A percentile compares a stretch with the other conserved stretches of the same genome.
phyloP scores from a whole-genome alignment of 2,329 filamentous ascomycete species.

The Pyrenophora seminiperda region DNA sequence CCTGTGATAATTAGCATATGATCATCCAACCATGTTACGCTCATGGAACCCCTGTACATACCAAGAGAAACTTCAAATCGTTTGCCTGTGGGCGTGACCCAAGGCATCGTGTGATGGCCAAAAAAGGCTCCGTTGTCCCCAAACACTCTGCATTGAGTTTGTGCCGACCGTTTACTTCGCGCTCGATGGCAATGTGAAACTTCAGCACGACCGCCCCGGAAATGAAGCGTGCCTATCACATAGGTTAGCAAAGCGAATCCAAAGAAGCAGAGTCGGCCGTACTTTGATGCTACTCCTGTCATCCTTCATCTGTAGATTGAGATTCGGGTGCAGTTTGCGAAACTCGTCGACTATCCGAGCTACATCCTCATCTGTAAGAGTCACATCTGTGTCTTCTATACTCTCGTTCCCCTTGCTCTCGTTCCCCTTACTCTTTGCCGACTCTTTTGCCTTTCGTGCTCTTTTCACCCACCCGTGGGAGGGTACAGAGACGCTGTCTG shows the following conservation, averaged over 20 bases:
- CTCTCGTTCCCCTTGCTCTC: conserved; percentile 13
- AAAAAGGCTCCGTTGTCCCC: conserved; percentile 34
- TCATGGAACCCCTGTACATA: conserved; percentile 20
- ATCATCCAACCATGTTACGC: neutral
- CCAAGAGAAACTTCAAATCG: conserved; percentile 42
- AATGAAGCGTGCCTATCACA: conserved; percentile 32
- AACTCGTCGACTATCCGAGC: conserved; percentile 32
- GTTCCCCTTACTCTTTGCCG: conserved; percentile 12
- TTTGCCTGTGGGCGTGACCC: conserved; percentile 39
- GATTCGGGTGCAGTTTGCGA: conserved; percentile 29
- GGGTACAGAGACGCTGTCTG: conserved; percentile 38
- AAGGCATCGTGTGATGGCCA: conserved; percentile 43
- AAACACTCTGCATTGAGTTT: conserved; percentile 40
- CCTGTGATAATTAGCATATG: conserved; percentile 30
- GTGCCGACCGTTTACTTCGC: conserved; percentile 30
- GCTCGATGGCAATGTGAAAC: conserved; percentile 39
- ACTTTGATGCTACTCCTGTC: conserved; percentile 35
- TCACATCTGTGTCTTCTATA: conserved; percentile 12
- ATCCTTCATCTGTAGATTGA: conserved; percentile 37
- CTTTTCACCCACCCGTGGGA: conserved; percentile 49
- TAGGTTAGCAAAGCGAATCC: conserved; percentile 7
- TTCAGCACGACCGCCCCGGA: conserved; percentile 29
- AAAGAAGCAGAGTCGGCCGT: neutral
- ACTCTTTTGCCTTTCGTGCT: conserved; percentile 29
- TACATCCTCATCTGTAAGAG: conserved; percentile 30